Percentiles rank a stretch among this genome's conserved stretches.
These are phyloP conservation scores for Cornus suecica DNA, from an alignment of 148 eudicot genomes.

Conservation along the genomic window DNA sequence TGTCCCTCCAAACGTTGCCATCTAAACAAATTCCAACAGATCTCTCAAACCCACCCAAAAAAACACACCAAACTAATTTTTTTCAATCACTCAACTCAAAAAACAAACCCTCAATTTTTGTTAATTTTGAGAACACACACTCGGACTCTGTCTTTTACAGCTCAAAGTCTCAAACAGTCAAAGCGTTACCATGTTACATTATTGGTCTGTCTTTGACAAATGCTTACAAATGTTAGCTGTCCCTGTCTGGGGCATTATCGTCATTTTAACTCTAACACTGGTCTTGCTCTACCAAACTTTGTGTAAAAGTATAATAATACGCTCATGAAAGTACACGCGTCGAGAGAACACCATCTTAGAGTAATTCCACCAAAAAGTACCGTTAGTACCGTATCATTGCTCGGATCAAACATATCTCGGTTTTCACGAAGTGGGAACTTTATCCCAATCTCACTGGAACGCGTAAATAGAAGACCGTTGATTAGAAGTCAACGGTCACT, in stretches of 20 bases:
- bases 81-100: not conserved
- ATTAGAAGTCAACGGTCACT: no score
- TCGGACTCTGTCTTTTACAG: not conserved
- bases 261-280: no score
- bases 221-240: not conserved
- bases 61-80: not conserved
- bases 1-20: conserved; percentile 88
- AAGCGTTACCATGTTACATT: not conserved
- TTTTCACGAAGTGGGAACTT: not conserved
- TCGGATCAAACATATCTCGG: not conserved
- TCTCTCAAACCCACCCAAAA: conserved; percentile 3
- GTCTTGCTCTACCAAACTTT: not conserved
- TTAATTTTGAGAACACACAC: not conserved
- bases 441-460: not conserved
- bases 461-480: not conserved
- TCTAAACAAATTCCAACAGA: conserved; percentile 17
- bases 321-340: not conserved
- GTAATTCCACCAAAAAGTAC: not conserved
- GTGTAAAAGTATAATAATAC: not conserved
- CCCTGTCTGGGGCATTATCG: not conserved
- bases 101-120: not conserved
- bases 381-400: no score
- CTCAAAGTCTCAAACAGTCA: no score
- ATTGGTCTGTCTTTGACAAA: not conserved
- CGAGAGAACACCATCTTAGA: no score